Base-by-base conservation (phyloP, 2,329 filamentous ascomycete species). In the Aspergillus sp. region DNA sequence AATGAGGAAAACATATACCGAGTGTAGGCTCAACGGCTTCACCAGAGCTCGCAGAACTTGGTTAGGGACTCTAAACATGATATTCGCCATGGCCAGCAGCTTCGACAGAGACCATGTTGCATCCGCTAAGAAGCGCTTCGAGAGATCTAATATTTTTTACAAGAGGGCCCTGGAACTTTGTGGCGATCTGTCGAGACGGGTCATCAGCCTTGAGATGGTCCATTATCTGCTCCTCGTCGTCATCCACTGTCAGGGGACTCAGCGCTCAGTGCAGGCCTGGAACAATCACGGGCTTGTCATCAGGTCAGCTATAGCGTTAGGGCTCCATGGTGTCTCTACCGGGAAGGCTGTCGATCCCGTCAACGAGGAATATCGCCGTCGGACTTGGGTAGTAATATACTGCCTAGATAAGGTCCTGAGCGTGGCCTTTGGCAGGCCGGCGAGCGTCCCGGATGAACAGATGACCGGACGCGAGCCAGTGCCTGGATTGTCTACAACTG, bases 151-250 rank as follows among this genome's bases (percentile, higher is more conserved):
- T 7, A 26, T 36, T 5, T 36, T 36, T 36, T 36, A 12, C 7
- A n/a, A 36, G 33, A n/a, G 33, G 33, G 33, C 33, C 4, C 11
- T 36, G 13, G 11, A n/a, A 5, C 33, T 36, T 26, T 36, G 33
- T 26, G 13, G 33, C 33, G 33, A 36, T 4, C 13, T 36, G 13
- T 36, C 33, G 13, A 36, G 11, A 37, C 40, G 40, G 27, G 27
- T 37, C 11, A 37, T 37, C 40, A 42, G 40, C 40, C 40, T 42
- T 30, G 39, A 41, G 30, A 43, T 43, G 42, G 42, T 38, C 11
- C 42, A 43, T 13, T 43, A 33, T 33, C 36, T 43, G 39, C 39
- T 41, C 29, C 39, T 41, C 12, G 39, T 41, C 31, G 39, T 41
- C 30, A 41, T 41, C 39, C 31, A 41, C 39, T 41, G 39, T 33